These are phyloP conservation scores for Saururus chinensis DNA, from an alignment of 164 flowering plant species.

Conservation along the genomic window DNA sequence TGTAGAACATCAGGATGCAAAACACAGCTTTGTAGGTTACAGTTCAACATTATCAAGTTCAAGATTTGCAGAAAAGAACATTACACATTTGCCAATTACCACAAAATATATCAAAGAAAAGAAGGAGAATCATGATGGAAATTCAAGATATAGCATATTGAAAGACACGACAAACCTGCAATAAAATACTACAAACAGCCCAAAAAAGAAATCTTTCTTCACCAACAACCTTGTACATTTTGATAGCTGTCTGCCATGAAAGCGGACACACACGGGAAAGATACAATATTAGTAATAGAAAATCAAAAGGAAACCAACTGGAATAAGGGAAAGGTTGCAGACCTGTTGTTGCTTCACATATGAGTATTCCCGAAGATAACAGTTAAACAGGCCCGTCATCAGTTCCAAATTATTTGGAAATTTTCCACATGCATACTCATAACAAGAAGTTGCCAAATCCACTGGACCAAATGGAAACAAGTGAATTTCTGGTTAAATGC, in stretches of 20 bases:
- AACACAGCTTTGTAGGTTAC: too few relatives aligned
- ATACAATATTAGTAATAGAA: background rate
- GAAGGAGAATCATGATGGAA: background rate
- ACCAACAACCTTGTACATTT: constrained; percentile 80
- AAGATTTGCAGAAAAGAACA: background rate
- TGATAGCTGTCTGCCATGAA: constrained; percentile 77
- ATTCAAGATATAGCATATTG: background rate
- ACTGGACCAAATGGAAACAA: constrained; percentile 37
- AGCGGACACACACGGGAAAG: too few relatives aligned
- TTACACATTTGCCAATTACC: too few relatives aligned
- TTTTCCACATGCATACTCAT: constrained; percentile 72
- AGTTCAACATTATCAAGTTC: too few relatives aligned
- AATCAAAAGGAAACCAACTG: constrained; percentile 1
- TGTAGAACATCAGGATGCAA: background rate
- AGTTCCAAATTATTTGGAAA: constrained; percentile 66
- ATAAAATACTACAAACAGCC: constrained; percentile 94
- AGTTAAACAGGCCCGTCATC: constrained; percentile 91
- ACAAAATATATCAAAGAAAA: background rate
- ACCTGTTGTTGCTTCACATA: constrained; percentile 98
- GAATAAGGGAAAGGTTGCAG: constrained; percentile 1
- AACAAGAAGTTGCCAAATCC: constrained; percentile 89
- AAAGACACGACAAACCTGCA: constrained; percentile 46
- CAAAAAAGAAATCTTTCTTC: constrained; percentile 96
- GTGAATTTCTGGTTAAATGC: background rate
- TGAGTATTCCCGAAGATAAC: constrained; percentile 83